Base-by-base conservation (phyloP, 768 basidiomycete species). In the Xerocomellus intermedius region DNA sequence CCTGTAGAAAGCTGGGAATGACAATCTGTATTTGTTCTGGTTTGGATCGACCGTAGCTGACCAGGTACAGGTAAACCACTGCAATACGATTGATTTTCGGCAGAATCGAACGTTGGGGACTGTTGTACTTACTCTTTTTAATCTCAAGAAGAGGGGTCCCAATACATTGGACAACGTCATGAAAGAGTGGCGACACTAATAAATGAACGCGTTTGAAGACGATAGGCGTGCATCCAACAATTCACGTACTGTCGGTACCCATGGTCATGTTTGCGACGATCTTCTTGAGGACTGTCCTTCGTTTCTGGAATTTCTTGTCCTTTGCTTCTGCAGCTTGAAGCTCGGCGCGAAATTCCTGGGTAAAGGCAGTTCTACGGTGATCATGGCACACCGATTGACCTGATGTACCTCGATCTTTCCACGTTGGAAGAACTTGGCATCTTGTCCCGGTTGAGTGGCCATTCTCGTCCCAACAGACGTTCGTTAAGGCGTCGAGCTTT, bases 191-290 rank as follows among this genome's bases (percentile, higher is more conserved):
- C 24, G 94, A 95, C 93, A 97, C 92, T 96, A 61, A 48, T 52
- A 28, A 50, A 50, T 57, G 64, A 59, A 42, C 24, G 59, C 61
- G 56, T 60, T 52, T 42, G 42, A 58, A 61, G 55, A 58, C 57
- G 58, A 61, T 56, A 49, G 39, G 26, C 10, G 38, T 38, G 41
- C 41, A 36, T 21, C 48, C 51, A 44, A 53, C 46, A 37, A 58
- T 57, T 50, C 59, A 84, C 94, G 75, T 69, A 97, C 96, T 95
- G 74, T 98, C 95, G 68, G 94, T 97, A 42, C 97, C 97, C 95
- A 99, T 98, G 4, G 97, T 99, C 72, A 98, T 98, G 73, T 98
- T 98, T 39, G 97, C 97, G 13, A 98, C 94, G 56, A 98, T 89
- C 78, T 95, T 96, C 82, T 99, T 98, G 64, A 98, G 74, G 19